Evolutionary conservation across 192 early-diverging fungal genomes (phyloP).

Genomic region (Entomortierella lignicola): DNA sequence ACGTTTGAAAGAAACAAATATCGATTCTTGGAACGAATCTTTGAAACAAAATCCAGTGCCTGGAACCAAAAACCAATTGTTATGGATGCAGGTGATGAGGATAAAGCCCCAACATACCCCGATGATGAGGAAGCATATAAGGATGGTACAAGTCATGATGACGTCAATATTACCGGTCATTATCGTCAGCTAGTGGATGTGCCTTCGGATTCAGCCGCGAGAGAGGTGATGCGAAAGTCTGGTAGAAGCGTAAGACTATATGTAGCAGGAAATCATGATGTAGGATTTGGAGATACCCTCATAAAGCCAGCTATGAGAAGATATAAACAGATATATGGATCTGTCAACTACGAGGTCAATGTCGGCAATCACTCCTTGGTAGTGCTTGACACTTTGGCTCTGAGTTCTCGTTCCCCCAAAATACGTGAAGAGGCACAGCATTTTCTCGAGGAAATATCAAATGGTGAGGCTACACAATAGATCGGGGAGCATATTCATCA

Average conservation of each 20-base stretch:
- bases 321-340: conserved; percentile 65
- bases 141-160: conserved; percentile 56
- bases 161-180: conserved; percentile 24
- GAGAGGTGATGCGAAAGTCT: conserved; percentile 16
- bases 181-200: conserved; percentile 13
- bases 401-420: conserved; percentile 57
- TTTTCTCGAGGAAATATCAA: conserved; percentile 59
- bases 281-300: conserved; percentile 81
- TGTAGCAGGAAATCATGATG: conserved; percentile 94
- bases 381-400: conserved; percentile 81
- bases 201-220: conserved; percentile 8
- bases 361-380: conserved; percentile 74
- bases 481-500: no score
- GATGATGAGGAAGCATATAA: conserved; percentile 59
- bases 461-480: conserved; percentile 43
- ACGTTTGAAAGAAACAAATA: conserved; percentile 42
- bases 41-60: conserved; percentile 9
- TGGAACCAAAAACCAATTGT: conserved; percentile 23
- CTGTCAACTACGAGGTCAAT: conserved; percentile 63
- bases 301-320: conserved; percentile 50
- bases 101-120: conserved; percentile 40
- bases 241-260: conserved; percentile 60
- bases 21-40: conserved; percentile 29
- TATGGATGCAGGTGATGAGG: conserved; percentile 16
- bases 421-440: conserved; percentile 61